Conservation (phyloP, 2,329 filamentous ascomycete species). For the Epichloe festucae region DNA sequence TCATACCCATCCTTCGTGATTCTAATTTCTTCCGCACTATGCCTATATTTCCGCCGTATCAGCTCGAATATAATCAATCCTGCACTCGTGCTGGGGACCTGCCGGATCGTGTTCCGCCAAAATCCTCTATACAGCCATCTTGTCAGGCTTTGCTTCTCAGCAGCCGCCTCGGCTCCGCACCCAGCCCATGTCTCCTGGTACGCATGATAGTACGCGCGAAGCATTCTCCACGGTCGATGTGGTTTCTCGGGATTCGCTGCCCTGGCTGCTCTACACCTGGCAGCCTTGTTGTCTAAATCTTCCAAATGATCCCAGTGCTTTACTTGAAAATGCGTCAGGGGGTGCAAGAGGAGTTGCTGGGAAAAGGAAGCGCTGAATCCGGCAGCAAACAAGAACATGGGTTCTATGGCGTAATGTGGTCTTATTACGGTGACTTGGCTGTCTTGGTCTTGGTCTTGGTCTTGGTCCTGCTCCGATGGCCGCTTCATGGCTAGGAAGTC, state of each 20-base stretch:
- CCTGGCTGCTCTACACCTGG: constrained; percentile 27
- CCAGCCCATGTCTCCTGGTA: constrained; percentile 56
- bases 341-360: constrained; percentile 59
- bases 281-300: constrained; percentile 50
- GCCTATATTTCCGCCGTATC: constrained; percentile 58
- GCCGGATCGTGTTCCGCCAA: constrained; percentile 57
- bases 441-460: constrained; percentile 11
- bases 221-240: constrained; percentile 34
- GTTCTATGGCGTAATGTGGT: constrained; percentile 65
- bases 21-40: constrained; percentile 45
- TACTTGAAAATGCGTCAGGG: constrained; percentile 56
- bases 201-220: constrained; percentile 55
- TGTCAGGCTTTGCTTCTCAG: constrained; percentile 41
- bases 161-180: constrained; percentile 42
- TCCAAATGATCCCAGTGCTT: constrained; percentile 63
- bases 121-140: constrained; percentile 61
- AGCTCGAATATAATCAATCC: constrained; percentile 70
- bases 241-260: constrained; percentile 19
- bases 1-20: constrained; percentile 60
- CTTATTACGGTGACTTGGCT: constrained; percentile 38
- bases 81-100: constrained; percentile 65
- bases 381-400: constrained; percentile 55
- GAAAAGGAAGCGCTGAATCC: constrained; percentile 55
- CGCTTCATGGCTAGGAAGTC: constrained; percentile 35
- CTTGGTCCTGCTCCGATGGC: constrained; percentile 16